Evolutionary conservation across 352 stramenopile species (phyloP).

Genomic region (Pythium graminicola): DNA sequence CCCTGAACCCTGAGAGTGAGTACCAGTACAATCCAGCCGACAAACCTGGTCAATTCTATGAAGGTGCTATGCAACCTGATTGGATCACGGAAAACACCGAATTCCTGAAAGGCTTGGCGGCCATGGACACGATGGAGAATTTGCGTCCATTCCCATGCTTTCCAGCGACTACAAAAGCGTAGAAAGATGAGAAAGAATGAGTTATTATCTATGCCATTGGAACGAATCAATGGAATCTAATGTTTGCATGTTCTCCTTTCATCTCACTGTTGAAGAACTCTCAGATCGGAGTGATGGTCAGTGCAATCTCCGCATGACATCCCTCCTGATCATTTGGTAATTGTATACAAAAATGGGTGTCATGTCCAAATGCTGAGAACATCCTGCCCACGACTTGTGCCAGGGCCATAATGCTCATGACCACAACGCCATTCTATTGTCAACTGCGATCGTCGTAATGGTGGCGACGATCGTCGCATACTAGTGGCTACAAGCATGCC

Average conservation of each 20-base stretch:
- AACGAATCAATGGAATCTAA: background rate
- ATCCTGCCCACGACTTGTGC: no score
- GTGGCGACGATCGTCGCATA: no score
- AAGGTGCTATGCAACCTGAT: slow-evolving; percentile 44
- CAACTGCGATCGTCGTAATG: no score
- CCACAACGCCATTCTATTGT: no score
- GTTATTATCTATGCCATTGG: slow-evolving; percentile 12
- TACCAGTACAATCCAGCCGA: slow-evolving; percentile 59
- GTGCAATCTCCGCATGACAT: background rate
- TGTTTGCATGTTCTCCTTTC: background rate
- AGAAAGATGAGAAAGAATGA: background rate
- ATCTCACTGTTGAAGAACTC: no score
- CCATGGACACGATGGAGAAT: slow-evolving; percentile 46
- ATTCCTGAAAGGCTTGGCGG: slow-evolving; percentile 34
- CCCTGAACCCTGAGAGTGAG: slow-evolving; percentile 60
- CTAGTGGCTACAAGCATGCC: no score
- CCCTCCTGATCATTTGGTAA: background rate
- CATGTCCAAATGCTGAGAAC: no score
- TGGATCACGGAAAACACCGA: slow-evolving; percentile 46
- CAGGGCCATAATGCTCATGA: no score
- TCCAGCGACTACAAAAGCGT: slow-evolving; percentile 6
- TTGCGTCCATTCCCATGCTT: slow-evolving; percentile 55
- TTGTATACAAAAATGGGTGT: background rate
- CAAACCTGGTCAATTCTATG: slow-evolving; percentile 31
- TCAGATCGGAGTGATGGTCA: background rate